Evolutionary conservation across 768 basidiomycete genomes (phyloP).

Genomic region (Boletus huronensis): DNA sequence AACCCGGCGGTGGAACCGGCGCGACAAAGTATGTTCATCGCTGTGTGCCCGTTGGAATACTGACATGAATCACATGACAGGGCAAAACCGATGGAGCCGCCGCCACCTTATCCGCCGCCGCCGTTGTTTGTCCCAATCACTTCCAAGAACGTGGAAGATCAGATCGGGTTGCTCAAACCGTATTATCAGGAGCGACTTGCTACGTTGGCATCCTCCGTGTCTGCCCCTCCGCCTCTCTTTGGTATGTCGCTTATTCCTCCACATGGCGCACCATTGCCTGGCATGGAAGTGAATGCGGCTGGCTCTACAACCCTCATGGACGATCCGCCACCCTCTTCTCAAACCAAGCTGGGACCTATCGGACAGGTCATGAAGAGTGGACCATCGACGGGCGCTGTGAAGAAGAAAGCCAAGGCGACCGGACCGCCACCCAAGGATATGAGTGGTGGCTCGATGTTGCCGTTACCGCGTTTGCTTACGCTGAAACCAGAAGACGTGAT

Average conservation of each 20-base stretch:
- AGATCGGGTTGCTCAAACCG: conserved; percentile 79
- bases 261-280: neutral
- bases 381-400: conserved; percentile 43
- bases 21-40: conserved; percentile 46
- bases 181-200: conserved; percentile 66
- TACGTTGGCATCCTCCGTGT: conserved; percentile 33
- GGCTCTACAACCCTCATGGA: conserved; percentile 47
- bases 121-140: conserved; percentile 75
- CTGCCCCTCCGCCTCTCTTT: conserved; percentile 17
- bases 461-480: conserved; percentile 19
- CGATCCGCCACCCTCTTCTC: conserved; percentile 54
- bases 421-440: conserved; percentile 24
- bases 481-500: conserved; percentile 22
- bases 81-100: conserved; percentile 67
- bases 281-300: neutral
- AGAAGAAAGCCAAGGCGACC: conserved; percentile 52
- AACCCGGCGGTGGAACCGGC: conserved; percentile 42
- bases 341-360: conserved; percentile 74
- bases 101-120: conserved; percentile 81
- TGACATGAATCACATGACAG: conserved; percentile 32
- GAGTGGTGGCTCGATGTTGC: conserved; percentile 14
- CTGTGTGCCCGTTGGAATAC: neutral
- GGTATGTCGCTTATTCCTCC: conserved; percentile 18
- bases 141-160: conserved; percentile 60
- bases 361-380: conserved; percentile 66